Evolutionary conservation across 176 grass and related monocot species (phyloP), one percentile per base, ranked within the genome.

Genomic region (Ensete glaucum): DNA sequence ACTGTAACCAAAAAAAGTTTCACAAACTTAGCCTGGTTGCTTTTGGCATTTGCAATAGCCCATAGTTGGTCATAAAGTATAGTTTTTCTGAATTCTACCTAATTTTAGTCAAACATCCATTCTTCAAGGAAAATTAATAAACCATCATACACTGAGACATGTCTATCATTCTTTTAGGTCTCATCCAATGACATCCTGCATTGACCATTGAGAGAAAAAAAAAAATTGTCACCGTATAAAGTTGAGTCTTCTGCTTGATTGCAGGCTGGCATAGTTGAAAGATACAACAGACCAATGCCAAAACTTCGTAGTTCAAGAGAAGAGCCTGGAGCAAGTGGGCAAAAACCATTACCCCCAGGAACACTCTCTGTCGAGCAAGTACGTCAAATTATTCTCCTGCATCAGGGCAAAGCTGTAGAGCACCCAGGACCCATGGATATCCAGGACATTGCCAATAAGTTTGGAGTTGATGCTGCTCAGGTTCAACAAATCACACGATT

Each of bases 401-500:
- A 92, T 76, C 87, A 92, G 29, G 90, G 90, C 3, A 92, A 89
- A 51, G 80, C 84, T 0, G 6, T 64, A 29, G 73, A 17, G 62
- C 84, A 92, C 77, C 64, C 10, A 9, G 73, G 82, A 1, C 50
- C 73, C 0, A 92, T 92, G 87, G 83, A 78, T 8, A 64, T 85
- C 53, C 81, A 85, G 0, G 73, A 87, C 14, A 92, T 92, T 6
- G 80, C 90, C 69, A 76, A 56, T 1, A 89, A 79, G 72, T 92
- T 89, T 71, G 82, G 87, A 73, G 74, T 92, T 0, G 84, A 92
- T 64, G 74, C 66, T 72, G 50, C 71, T 0, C 21, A 82, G 11
- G 80, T 92, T 9, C 77, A n/a, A 55, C 83, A 82, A 52, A 92
- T 92, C 3, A 85, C 89, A 70, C 80, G 78, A 77, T 92, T 76